Conservation (phyloP, 2,329 filamentous ascomycete species). For the Elsinoe necatrix region DNA sequence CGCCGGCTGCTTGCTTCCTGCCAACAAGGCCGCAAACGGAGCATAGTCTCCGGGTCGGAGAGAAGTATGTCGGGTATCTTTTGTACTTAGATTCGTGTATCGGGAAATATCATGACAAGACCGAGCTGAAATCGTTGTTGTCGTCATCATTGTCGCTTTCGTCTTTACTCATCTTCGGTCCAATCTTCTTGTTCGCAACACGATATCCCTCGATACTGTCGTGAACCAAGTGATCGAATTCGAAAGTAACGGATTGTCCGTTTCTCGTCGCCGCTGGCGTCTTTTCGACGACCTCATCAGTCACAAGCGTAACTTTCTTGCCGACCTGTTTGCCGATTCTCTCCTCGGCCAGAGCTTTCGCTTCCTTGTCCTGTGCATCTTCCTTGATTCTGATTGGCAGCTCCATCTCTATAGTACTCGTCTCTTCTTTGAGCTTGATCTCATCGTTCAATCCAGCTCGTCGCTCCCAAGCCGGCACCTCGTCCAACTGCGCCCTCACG, state of each 20-base stretch:
- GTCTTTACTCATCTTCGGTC: not conserved
- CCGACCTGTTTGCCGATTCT: not conserved
- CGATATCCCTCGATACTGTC: slow-evolving; percentile 12
- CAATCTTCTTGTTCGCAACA: slow-evolving; percentile 3
- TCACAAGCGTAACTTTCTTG: slow-evolving; percentile 7
- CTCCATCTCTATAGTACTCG: not conserved
- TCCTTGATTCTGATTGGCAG: slow-evolving; percentile 9
- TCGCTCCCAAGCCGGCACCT: slow-evolving; percentile 78
- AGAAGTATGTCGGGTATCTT: not conserved
- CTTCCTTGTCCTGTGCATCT: not conserved
- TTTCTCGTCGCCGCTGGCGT: not conserved
- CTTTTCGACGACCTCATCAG: slow-evolving; percentile 12
- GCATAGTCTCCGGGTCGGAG: not conserved
- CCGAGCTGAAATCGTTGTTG: not conserved
- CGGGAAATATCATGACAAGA: not conserved
- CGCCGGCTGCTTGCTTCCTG: slow-evolving; percentile 13
- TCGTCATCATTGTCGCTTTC: not conserved
- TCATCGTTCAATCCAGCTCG: slow-evolving; percentile 36
- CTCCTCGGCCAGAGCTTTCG: slow-evolving; percentile 1
- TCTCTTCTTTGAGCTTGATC: slow-evolving; percentile 8
- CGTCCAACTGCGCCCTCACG: slow-evolving; percentile 78
- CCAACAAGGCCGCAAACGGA: not conserved
- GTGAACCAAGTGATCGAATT: slow-evolving; percentile 1
- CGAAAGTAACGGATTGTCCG: not conserved
- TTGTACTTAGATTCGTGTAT: not conserved